Evolutionary conservation across 2,329 filamentous ascomycete genomes (phyloP), one percentile per base, ranked within the genome.

Genomic region (Scedosporium minutisporum): DNA sequence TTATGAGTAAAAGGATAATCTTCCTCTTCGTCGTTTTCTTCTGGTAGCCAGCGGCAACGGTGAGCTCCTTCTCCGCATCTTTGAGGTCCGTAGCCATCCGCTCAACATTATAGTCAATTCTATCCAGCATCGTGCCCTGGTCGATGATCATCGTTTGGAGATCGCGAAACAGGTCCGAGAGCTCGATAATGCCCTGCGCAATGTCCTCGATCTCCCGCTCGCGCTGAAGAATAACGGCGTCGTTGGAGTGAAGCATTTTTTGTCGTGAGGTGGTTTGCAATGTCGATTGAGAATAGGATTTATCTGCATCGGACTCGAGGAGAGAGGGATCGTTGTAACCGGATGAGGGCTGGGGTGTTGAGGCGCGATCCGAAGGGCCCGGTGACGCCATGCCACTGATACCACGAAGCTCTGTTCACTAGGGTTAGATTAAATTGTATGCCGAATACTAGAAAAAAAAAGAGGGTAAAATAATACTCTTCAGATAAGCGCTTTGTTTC

Each of bases 51-150:
- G 89, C 92, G 14, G 95, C 89, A 63, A 96, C 87, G 65, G 87
- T 91, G 62, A 99, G 82, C 76, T 99, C 95, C 73, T 93, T 95
- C 65, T 96, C 91, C 3, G 95, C 95, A 21, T 83, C 90, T 72
- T 96, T 96, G 64, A 99, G 91, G 70, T 97, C 92, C 21, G 87
- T 87, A n/a, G 87, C 86, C 90, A 97, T 97, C 65, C 88, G 84
- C 76, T 99, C 95, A 61, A 99, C 92, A 69, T 99, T 99, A 77
- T 97, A 99, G 75, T 99, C 96, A 69, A 96, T 96, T 70, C 95
- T 88, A 74, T 96, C 93, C 23, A 96, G 82, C 83, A 96, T 90
- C 14, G 91, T 95, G 61, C 91, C 91, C 74, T 95, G 90, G 71
- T 95, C 90, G 67, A 96, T 93, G 68, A 96, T 91, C 93, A 99